Evolutionary conservation across 129 eudicot species (phyloP).

Genomic region (Dittrichia graveolens): DNA sequence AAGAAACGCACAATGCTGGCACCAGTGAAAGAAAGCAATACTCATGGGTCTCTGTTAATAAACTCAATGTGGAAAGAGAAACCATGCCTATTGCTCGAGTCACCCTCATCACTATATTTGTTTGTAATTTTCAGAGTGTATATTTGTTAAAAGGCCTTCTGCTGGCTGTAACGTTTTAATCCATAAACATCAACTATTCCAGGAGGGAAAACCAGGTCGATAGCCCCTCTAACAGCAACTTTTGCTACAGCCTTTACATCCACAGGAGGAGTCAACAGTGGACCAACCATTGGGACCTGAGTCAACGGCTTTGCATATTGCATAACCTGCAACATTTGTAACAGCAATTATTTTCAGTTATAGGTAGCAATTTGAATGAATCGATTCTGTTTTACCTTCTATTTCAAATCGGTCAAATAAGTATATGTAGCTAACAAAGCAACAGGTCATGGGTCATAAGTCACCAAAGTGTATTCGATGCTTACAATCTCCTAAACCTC

Average conservation of each 20-base stretch:
- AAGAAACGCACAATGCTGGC: conserved; percentile 22
- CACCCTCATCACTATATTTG: background rate
- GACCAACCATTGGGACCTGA: conserved; percentile 78
- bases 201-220: conserved; percentile 90
- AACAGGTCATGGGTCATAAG: background rate
- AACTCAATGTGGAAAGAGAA: conserved; percentile 24
- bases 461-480: background rate
- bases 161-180: conserved; percentile 63
- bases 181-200: conserved; percentile 83
- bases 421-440: background rate
- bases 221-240: conserved; percentile 92
- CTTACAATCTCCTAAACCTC: background rate
- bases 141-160: conserved; percentile 38
- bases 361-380: background rate
- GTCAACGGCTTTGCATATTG: conserved; percentile 67
- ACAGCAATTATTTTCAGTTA: conserved; percentile 16
- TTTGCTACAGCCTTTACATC: conserved; percentile 79
- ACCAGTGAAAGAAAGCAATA: background rate
- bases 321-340: conserved; percentile 52
- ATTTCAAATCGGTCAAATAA: background rate
- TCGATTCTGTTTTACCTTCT: background rate
- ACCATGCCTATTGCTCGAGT: conserved; percentile 11
- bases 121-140: background rate
- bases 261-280: conserved; percentile 79
- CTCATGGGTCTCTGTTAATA: conserved; percentile 21